These are phyloP conservation scores for Pterulicium gracile DNA, from an alignment of 1,284 basidiomycete genomes.

Conservation along the genomic window DNA sequence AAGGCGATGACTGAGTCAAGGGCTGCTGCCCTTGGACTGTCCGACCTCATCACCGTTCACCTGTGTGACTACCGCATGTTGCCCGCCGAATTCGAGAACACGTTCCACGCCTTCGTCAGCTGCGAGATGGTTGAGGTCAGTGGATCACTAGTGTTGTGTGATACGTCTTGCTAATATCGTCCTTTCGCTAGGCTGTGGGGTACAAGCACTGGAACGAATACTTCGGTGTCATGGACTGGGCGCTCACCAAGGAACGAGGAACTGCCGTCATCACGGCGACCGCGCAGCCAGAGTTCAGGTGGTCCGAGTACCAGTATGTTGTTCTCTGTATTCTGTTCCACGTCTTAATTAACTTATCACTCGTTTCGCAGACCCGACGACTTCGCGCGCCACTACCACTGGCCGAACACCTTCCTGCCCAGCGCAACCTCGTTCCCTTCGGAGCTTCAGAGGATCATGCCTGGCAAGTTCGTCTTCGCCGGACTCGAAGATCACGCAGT, in stretches of 20 bases:
- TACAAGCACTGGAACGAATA: conserved; percentile 39
- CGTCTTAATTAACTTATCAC: conserved; percentile 14
- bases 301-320: background rate
- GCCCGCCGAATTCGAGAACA: conserved; percentile 41
- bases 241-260: conserved; percentile 42
- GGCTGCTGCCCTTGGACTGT: conserved; percentile 25
- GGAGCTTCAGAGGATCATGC: conserved; percentile 18
- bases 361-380: conserved; percentile 34
- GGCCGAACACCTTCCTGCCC: conserved; percentile 63
- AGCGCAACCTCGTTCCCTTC: conserved; percentile 45
- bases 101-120: conserved; percentile 62
- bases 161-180: conserved; percentile 17
- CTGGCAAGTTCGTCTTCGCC: conserved; percentile 48
- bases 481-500: conserved; percentile 59
- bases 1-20: conserved; percentile 31
- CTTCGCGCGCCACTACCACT: conserved; percentile 64
- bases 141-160: background rate
- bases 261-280: conserved; percentile 51
- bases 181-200: conserved; percentile 31
- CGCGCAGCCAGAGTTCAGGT: conserved; percentile 55
- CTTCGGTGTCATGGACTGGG: conserved; percentile 50
- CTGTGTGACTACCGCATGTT: conserved; percentile 14
- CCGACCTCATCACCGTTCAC: conserved; percentile 19
- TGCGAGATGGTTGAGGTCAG: conserved; percentile 66
- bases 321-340: background rate